Evolutionary conservation across 192 early-diverging fungal species (phyloP).

Genomic region (Helicostylum pulchrum): DNA sequence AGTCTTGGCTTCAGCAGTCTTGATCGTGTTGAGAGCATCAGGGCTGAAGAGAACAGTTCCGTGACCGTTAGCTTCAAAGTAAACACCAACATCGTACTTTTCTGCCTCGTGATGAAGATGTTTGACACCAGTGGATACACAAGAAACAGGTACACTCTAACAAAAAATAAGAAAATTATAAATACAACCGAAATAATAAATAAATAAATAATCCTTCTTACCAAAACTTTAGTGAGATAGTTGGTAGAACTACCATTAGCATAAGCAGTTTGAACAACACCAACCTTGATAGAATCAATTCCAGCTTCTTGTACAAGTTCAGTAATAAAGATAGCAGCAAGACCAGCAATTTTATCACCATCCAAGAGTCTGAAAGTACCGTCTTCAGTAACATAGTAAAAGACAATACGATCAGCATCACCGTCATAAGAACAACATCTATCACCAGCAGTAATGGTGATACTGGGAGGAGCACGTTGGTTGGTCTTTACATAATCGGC

Average conservation of each 20-base stretch:
- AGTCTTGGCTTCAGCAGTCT: slow-evolving; percentile 60
- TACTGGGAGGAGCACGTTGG: slow-evolving; percentile 74
- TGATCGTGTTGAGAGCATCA: slow-evolving; percentile 72
- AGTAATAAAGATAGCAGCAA: slow-evolving; percentile 92
- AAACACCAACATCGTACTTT: slow-evolving; percentile 96
- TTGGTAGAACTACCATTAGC: slow-evolving; percentile 96
- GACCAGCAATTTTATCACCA: slow-evolving; percentile 97
- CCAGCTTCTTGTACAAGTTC: slow-evolving; percentile 81
- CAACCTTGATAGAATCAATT: slow-evolving; percentile 76
- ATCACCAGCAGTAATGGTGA: slow-evolving; percentile 59
- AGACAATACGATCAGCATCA: slow-evolving; percentile 98
- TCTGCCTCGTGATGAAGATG: slow-evolving; percentile 98
- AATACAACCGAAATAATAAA: neutral
- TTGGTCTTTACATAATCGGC: slow-evolving; percentile 98
- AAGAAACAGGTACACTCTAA: slow-evolving; percentile 90
- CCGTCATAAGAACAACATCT: slow-evolving; percentile 93
- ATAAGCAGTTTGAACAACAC: slow-evolving; percentile 98
- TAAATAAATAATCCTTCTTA: slow-evolving; percentile 35
- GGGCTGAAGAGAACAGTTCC: slow-evolving; percentile 96
- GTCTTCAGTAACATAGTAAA: slow-evolving; percentile 78
- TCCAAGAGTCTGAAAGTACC: slow-evolving; percentile 88
- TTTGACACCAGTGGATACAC: slow-evolving; percentile 97
- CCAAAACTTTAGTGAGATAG: slow-evolving; percentile 87
- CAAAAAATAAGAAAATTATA: neutral
- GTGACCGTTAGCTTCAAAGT: slow-evolving; percentile 99